Percentiles rank a stretch among this genome's conserved stretches.
These are phyloP conservation scores for Pseudozyma hubeiensis DNA, from an alignment of 1,284 basidiomycete genomes.

Conservation along the genomic window DNA sequence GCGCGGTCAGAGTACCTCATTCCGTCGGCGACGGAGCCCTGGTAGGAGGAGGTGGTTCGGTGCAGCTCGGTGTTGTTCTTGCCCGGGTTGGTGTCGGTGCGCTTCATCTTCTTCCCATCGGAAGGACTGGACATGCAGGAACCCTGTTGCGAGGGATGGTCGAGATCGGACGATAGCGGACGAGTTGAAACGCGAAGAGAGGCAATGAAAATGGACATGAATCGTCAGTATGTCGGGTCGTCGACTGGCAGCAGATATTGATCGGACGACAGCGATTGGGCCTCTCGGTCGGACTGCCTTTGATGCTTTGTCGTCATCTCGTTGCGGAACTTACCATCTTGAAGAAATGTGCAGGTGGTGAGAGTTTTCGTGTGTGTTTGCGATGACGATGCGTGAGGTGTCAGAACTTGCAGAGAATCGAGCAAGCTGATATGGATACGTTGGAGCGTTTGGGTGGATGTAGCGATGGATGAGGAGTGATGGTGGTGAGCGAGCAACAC, in stretches of 20 bases:
- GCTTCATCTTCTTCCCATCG: slow-evolving; percentile 66
- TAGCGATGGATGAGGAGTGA: not conserved
- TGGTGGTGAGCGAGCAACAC: not conserved
- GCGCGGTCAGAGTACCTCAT: slow-evolving; percentile 67
- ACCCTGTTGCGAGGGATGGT: slow-evolving; percentile 35
- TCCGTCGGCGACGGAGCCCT: slow-evolving; percentile 66
- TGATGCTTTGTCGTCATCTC: not conserved
- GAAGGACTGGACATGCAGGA: slow-evolving; percentile 59
- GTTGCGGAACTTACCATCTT: slow-evolving; percentile 32
- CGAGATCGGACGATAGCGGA: too few species aligned
- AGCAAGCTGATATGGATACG: not conserved
- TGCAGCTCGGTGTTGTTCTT: slow-evolving; percentile 66
- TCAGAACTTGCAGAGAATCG: slow-evolving; percentile 6
- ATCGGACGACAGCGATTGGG: not conserved
- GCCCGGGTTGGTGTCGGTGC: slow-evolving; percentile 66
- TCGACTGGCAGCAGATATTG: too few species aligned
- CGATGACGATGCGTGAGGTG: not conserved
- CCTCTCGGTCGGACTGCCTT: not conserved
- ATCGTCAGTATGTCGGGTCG: too few species aligned
- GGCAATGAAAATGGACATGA: too few species aligned
- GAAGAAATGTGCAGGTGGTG: slow-evolving; percentile 9
- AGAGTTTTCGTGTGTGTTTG: not conserved
- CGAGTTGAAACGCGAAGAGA: too few species aligned
- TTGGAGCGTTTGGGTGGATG: not conserved
- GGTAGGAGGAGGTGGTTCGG: slow-evolving; percentile 68